A percentile compares a stretch with the other conserved stretches of the same genome.
phyloP scores from a whole-genome alignment of 2,329 filamentous ascomycete species.

The Colletotrichum sp. region DNA sequence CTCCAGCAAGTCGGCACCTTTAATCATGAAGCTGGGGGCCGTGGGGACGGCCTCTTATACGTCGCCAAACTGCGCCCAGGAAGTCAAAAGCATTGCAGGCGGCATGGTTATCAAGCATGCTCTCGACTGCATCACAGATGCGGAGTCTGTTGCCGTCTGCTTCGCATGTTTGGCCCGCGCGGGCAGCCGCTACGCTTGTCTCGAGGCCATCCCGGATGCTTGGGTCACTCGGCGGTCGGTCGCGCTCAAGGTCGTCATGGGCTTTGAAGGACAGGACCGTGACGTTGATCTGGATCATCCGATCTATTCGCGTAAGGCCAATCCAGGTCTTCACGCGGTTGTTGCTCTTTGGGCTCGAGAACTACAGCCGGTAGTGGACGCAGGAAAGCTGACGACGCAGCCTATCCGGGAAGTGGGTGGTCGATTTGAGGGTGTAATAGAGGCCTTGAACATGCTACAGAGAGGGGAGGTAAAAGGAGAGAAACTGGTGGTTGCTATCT shows the following conservation, averaged over 20 bases:
- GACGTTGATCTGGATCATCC: background rate
- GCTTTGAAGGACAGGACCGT: conserved; percentile 12
- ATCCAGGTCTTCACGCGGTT: background rate
- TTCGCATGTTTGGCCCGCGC: conserved; percentile 28
- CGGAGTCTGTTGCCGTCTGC: conserved; percentile 29
- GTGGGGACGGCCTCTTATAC: conserved; percentile 23
- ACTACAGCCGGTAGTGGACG: conserved; percentile 7
- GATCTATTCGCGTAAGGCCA: background rate
- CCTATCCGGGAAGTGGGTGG: conserved; percentile 7
- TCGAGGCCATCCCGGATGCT: conserved; percentile 25
- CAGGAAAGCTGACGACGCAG: background rate
- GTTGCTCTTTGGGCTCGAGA: conserved; percentile 1
- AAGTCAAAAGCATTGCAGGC: conserved; percentile 5
- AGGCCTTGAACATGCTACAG: conserved; percentile 3
- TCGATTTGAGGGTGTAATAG: background rate
- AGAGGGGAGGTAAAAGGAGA: conserved; percentile 8
- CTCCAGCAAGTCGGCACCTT: conserved; percentile 20
- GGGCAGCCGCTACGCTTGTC: conserved; percentile 34
- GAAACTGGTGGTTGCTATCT: conserved; percentile 5
- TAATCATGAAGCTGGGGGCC: conserved; percentile 26
- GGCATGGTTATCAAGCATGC: conserved; percentile 25
- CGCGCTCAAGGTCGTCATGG: conserved; percentile 25
- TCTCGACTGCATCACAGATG: conserved; percentile 35
- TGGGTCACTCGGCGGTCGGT: conserved; percentile 28
- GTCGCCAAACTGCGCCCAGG: conserved; percentile 23